These are phyloP conservation scores for Besnoitia besnoiti DNA, from an alignment of 169 alveolate species.

Conservation along the genomic window DNA sequence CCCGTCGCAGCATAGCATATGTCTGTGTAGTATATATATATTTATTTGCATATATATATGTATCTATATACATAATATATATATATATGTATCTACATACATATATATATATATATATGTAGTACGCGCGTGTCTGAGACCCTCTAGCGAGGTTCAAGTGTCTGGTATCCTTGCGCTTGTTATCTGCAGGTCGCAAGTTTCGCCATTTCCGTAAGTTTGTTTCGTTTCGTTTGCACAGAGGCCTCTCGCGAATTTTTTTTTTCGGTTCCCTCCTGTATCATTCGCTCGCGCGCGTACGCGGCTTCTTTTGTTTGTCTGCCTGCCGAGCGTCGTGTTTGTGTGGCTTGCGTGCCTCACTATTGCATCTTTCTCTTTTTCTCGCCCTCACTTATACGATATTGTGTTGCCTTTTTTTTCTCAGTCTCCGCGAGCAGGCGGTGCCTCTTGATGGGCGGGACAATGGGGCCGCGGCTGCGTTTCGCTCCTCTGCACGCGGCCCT, in stretches of 20 bases:
- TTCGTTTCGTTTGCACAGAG: background rate
- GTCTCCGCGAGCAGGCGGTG: background rate
- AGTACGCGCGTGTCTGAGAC: no score
- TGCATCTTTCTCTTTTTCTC: background rate
- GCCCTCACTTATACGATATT: background rate
- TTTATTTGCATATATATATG: background rate
- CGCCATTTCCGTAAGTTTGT: background rate
- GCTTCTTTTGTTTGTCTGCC: no score
- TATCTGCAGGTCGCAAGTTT: background rate
- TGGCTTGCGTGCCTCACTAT: background rate
- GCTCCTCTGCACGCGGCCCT: constrained; percentile 23
- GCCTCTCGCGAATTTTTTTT: no score
- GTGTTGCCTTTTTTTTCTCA: background rate
- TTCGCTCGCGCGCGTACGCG: no score
- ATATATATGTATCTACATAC: background rate
- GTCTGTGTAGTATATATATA: background rate
- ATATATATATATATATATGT: background rate
- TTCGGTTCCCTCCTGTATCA: no score
- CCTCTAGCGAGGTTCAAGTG: no score
- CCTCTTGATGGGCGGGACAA: constrained; percentile 29
- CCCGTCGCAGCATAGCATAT: no score
- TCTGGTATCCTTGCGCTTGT: no score
- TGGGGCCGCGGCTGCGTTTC: background rate
- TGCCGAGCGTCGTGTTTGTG: background rate
- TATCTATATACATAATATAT: background rate